Percentiles rank a stretch among this genome's conserved stretches.
These are phyloP conservation scores for Syncephalastrum contaminatum DNA, from an alignment of 371 early-diverging fungal species.

Conservation along the genomic window DNA sequence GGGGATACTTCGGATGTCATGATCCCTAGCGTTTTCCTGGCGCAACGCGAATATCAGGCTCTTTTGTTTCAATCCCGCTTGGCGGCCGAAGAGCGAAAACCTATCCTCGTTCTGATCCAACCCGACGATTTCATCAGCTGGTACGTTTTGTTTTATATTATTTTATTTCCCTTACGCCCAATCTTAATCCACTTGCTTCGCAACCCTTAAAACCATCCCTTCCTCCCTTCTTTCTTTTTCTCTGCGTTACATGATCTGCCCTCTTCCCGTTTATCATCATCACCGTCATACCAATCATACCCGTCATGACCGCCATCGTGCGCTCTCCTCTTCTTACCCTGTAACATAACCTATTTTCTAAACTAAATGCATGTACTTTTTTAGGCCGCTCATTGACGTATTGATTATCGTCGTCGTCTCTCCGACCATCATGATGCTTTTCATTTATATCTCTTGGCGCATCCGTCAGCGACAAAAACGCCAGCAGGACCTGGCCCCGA, in stretches of 20 bases:
- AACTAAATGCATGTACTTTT: not conserved
- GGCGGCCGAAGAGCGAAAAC: constrained; percentile 24
- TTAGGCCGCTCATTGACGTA: constrained; percentile 67
- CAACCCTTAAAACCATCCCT: no score
- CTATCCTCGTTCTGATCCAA: constrained; percentile 36
- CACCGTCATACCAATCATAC: no score
- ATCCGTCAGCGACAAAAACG: constrained; percentile 59
- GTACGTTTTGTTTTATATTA: constrained; percentile 18
- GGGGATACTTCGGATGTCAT: constrained; percentile 71
- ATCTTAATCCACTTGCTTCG: no score
- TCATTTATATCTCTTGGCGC: constrained; percentile 68
- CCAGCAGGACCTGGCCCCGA: constrained; percentile 64
- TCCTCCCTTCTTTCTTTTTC: no score
- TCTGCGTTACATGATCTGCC: no score
- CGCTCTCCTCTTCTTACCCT: no score
- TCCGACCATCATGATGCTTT: constrained; percentile 66
- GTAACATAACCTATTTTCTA: no score
- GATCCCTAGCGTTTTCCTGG: constrained; percentile 77
- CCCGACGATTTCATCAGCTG: constrained; percentile 32
- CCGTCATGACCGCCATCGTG: no score
- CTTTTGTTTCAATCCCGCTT: constrained; percentile 42
- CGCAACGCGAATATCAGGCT: constrained; percentile 60
- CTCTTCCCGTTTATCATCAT: no score
- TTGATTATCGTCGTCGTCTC: constrained; percentile 68
- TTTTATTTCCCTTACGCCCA: not conserved